phyloP scores from a whole-genome alignment of 805 yeast species.

The Metschnikowia gruessii region DNA sequence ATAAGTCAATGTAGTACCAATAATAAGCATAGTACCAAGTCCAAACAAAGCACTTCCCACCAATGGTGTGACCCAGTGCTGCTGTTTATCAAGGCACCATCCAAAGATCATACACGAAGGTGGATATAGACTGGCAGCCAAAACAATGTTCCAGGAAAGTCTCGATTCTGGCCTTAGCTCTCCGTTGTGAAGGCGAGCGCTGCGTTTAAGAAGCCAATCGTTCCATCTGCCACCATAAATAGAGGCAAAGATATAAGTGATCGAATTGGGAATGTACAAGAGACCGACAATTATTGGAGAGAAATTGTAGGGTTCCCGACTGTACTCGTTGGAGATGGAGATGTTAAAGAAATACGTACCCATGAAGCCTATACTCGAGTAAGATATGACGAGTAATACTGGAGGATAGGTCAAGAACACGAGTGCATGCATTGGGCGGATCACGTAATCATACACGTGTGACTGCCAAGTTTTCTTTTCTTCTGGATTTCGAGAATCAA shows the following conservation, averaged over 20 bases:
- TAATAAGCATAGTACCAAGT: conserved; percentile 77
- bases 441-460: conserved; percentile 43
- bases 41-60: conserved; percentile 83
- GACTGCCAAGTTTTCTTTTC: conserved; percentile 3
- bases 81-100: conserved; percentile 68
- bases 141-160: conserved; percentile 66
- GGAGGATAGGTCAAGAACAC: conserved; percentile 69
- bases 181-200: conserved; percentile 60
- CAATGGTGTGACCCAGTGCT: conserved; percentile 76
- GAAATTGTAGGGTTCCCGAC: conserved; percentile 68
- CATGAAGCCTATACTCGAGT: conserved; percentile 70
- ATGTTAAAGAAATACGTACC: conserved; percentile 71
- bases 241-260: conserved; percentile 71
- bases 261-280: conserved; percentile 79
- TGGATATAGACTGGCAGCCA: conserved; percentile 62
- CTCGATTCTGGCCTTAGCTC: conserved; percentile 72
- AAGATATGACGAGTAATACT: conserved; percentile 59
- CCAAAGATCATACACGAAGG: conserved; percentile 71
- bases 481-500: conserved; percentile 1
- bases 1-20: conserved; percentile 78
- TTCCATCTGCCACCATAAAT: conserved; percentile 81
- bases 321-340: conserved; percentile 62
- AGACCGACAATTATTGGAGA: conserved; percentile 64
- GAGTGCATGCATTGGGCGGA: conserved; percentile 62
- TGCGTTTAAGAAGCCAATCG: conserved; percentile 53